Evolutionary conservation across 2,329 filamentous ascomycete genomes (phyloP).

Genomic region (Xylariaceae sp.): DNA sequence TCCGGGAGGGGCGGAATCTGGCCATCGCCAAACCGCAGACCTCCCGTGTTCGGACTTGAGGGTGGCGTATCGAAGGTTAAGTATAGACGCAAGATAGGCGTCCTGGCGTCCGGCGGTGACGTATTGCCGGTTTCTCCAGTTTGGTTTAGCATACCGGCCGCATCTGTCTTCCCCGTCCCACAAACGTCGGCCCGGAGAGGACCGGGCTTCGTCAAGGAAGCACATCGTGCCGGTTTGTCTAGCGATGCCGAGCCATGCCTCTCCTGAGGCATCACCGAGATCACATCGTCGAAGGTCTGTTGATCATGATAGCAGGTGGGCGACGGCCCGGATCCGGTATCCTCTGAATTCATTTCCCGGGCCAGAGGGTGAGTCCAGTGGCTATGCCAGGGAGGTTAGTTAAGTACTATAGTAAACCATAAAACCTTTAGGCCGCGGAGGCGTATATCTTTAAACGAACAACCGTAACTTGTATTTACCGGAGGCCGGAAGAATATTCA

Average conservation of each 20-base stretch:
- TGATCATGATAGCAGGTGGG: not conserved
- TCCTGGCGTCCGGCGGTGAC: constrained; percentile 10
- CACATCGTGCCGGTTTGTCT: constrained; percentile 34
- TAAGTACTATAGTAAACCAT: not conserved
- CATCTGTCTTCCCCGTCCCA: not conserved
- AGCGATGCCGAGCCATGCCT: constrained; percentile 33
- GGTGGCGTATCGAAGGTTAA: constrained; percentile 64
- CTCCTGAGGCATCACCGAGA: not conserved
- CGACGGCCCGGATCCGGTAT: not conserved
- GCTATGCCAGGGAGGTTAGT: not conserved
- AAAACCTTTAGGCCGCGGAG: too few relatives aligned
- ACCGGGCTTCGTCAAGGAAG: not conserved
- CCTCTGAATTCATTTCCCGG: not conserved
- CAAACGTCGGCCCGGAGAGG: not conserved
- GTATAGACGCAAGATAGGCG: constrained; percentile 57
- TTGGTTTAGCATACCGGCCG: not conserved
- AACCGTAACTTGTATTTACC: not conserved
- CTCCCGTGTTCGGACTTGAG: constrained; percentile 45
- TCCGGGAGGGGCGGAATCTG: constrained; percentile 63
- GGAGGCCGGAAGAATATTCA: too few relatives aligned
- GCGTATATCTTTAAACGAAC: not conserved
- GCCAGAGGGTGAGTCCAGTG: not conserved
- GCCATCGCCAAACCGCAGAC: constrained; percentile 20
- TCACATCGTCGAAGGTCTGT: not conserved
- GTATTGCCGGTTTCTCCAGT: not conserved